A percentile compares a stretch with the other conserved stretches of the same genome.
Evolutionary conservation across 83 land plant species (phyloP).

Genomic region (Thuja plicata): DNA sequence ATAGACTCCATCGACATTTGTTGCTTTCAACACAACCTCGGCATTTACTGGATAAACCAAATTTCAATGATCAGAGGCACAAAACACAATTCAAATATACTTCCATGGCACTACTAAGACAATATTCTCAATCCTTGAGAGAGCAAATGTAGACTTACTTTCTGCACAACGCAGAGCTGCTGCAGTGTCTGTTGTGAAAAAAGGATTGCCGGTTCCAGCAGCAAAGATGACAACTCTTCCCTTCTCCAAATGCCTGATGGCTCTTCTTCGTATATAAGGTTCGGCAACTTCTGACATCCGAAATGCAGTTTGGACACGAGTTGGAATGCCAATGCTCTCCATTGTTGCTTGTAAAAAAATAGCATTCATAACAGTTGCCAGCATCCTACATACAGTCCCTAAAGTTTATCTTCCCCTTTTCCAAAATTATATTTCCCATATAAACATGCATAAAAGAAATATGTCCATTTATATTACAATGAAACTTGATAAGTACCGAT

Average conservation of each 20-base stretch:
- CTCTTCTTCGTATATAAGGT: constrained; percentile 92
- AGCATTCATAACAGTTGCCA: constrained; percentile 99
- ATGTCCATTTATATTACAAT: neutral
- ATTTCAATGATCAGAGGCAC: neutral
- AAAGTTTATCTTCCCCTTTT: neutral
- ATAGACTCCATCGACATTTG: constrained; percentile 97
- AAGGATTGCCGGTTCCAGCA: constrained; percentile 98
- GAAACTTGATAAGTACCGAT: neutral
- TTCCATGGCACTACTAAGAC: neutral
- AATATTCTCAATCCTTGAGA: constrained; percentile 1
- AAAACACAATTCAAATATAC: neutral
- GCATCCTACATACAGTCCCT: constrained; percentile 58
- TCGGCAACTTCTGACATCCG: constrained; percentile 98
- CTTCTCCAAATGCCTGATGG: constrained; percentile 94
- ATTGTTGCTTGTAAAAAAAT: constrained; percentile 95
- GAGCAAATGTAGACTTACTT: constrained; percentile 49
- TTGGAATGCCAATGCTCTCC: constrained; percentile 96
- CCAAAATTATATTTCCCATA: neutral
- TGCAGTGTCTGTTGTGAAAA: constrained; percentile 98
- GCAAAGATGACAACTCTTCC: constrained; percentile 98
- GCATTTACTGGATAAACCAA: constrained; percentile 75
- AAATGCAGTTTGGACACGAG: constrained; percentile 96
- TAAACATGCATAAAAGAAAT: neutral
- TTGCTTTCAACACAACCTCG: constrained; percentile 93
- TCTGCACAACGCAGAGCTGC: constrained; percentile 98